Percentiles rank a stretch among this genome's conserved stretches.
These are phyloP conservation scores for Tricholoma terreum DNA, from an alignment of 768 basidiomycete genomes.

Conservation along the genomic window DNA sequence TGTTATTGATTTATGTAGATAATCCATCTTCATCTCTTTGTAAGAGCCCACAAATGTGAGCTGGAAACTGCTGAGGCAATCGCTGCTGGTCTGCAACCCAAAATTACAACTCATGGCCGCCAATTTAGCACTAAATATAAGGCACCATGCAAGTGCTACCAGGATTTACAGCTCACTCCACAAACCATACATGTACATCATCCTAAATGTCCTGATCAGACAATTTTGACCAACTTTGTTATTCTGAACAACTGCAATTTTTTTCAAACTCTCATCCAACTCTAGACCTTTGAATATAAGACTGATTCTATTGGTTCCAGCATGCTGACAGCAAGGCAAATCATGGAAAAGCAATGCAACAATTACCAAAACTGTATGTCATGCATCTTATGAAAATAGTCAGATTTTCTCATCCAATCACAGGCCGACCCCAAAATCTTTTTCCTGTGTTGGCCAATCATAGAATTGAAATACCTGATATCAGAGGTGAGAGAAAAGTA, in stretches of 20 bases:
- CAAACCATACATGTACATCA: neutral
- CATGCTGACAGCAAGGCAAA: neutral
- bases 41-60: neutral
- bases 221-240: neutral
- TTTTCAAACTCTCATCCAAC: neutral
- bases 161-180: neutral
- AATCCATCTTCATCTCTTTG: neutral
- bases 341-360: neutral
- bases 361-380: neutral
- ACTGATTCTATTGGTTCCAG: neutral
- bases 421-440: neutral
- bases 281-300: neutral
- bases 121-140: neutral
- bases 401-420: neutral
- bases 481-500: neutral
- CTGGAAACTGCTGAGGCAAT: neutral
- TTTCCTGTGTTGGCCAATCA: neutral
- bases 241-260: neutral
- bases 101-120: neutral
- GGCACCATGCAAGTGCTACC: neutral
- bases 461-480: neutral
- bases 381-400: neutral
- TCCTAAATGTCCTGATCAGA: neutral
- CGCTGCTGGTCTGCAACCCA: neutral
- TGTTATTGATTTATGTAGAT: neutral